A percentile compares a stretch with the other conserved stretches of the same genome.
Conservation (phyloP, 345 rosid genomes). For the Eutrema yunnanense region DNA sequence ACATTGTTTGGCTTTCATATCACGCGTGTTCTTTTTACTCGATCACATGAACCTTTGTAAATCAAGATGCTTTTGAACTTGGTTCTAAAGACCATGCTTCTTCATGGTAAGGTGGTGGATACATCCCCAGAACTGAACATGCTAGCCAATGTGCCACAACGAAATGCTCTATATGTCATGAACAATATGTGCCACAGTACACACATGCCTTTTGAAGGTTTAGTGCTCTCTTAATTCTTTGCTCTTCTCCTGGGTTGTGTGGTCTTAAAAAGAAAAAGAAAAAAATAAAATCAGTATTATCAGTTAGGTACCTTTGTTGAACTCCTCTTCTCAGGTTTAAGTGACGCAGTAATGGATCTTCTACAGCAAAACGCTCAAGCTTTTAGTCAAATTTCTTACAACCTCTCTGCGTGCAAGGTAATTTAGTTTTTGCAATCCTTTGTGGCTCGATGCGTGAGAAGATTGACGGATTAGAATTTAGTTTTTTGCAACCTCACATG, state of each 20-base stretch:
- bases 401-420: slow-evolving; percentile 74
- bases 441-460: slow-evolving; percentile 4
- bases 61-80: slow-evolving; percentile 20
- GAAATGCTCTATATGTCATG: slow-evolving; percentile 46
- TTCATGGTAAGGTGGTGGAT: slow-evolving; percentile 66
- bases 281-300: background rate
- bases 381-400: slow-evolving; percentile 61
- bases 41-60: slow-evolving; percentile 7
- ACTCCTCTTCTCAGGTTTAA: slow-evolving; percentile 49
- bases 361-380: slow-evolving; percentile 73
- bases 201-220: slow-evolving; percentile 55
- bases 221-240: slow-evolving; percentile 25
- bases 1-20: background rate
- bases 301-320: slow-evolving; percentile 7
- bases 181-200: slow-evolving; percentile 40
- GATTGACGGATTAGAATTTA: background rate
- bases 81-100: slow-evolving; percentile 27
- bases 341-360: slow-evolving; percentile 53
- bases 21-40: background rate
- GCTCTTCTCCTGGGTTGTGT: slow-evolving; percentile 8
- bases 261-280: background rate
- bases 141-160: slow-evolving; percentile 47
- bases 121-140: slow-evolving; percentile 54
- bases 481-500: background rate
- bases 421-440: slow-evolving; percentile 6